Evolutionary conservation across 768 basidiomycete species (phyloP).

Genomic region (Pleurotus platypus): DNA sequence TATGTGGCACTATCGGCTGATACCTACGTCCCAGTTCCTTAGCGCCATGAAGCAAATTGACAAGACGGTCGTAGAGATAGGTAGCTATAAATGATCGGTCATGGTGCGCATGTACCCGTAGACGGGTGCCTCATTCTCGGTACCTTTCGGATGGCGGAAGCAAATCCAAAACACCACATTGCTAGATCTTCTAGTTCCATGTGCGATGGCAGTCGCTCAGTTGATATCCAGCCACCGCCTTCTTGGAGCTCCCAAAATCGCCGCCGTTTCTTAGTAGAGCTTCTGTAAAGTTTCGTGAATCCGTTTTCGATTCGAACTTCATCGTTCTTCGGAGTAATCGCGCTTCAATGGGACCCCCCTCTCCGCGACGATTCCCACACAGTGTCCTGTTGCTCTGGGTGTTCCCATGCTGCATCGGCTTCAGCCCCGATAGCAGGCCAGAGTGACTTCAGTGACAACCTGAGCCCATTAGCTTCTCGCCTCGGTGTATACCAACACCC

Average conservation of each 20-base stretch:
- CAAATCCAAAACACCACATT: constrained; percentile 6
- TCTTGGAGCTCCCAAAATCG: background rate
- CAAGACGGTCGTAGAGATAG: background rate
- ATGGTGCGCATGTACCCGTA: background rate
- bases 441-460: no score
- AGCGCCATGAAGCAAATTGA: background rate
- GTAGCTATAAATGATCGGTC: constrained; percentile 4
- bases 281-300: background rate
- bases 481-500: no score
- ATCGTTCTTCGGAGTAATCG: background rate
- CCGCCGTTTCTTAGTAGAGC: background rate
- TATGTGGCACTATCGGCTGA: background rate
- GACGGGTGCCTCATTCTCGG: constrained; percentile 1
- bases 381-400: background rate
- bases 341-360: background rate
- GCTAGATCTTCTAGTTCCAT: background rate
- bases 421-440: no score
- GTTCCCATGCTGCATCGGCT: no score
- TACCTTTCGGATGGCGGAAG: constrained; percentile 5
- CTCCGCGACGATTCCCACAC: background rate
- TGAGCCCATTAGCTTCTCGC: no score
- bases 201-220: background rate
- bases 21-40: background rate
- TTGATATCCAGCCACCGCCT: background rate
- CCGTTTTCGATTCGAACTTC: background rate